Conservation (phyloP, 176 grass and related monocot species). For the Oropetium thomaeum region DNA sequence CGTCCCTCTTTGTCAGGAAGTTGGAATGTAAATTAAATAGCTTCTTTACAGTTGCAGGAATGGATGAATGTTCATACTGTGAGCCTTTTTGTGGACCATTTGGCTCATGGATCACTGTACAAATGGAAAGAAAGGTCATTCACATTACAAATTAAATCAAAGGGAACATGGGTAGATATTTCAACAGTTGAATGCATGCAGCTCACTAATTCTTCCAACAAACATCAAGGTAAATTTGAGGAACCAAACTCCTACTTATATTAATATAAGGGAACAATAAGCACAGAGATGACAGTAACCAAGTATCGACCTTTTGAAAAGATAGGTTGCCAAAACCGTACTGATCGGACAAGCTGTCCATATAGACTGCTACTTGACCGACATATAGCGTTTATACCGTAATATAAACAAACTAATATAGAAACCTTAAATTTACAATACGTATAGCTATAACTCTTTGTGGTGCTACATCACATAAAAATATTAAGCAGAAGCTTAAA, state of each 20-base stretch:
- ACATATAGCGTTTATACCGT: neutral
- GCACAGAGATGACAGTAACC: neutral
- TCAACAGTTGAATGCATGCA: neutral
- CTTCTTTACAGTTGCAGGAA: conserved; percentile 76
- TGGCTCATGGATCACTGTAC: conserved; percentile 80
- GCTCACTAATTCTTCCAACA: neutral
- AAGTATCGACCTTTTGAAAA: neutral
- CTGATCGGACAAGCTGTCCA: neutral
- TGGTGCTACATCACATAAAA: neutral
- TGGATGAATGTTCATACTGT: conserved; percentile 86
- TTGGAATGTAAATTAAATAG: conserved; percentile 89
- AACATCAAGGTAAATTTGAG: neutral
- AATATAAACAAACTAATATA: neutral
- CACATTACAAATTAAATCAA: neutral
- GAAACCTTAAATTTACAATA: neutral
- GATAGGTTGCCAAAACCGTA: neutral
- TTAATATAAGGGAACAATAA: neutral
- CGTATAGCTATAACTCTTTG: neutral
- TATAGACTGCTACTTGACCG: neutral
- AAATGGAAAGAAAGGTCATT: conserved; percentile 25
- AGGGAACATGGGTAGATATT: conserved; percentile 1
- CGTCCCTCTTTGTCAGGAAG: conserved; percentile 91
- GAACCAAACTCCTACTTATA: neutral
- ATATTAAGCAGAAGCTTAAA: neutral
- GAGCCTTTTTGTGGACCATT: conserved; percentile 52